Conservation (phyloP, 306 rosid genomes). For the Nissolia schottii region DNA sequence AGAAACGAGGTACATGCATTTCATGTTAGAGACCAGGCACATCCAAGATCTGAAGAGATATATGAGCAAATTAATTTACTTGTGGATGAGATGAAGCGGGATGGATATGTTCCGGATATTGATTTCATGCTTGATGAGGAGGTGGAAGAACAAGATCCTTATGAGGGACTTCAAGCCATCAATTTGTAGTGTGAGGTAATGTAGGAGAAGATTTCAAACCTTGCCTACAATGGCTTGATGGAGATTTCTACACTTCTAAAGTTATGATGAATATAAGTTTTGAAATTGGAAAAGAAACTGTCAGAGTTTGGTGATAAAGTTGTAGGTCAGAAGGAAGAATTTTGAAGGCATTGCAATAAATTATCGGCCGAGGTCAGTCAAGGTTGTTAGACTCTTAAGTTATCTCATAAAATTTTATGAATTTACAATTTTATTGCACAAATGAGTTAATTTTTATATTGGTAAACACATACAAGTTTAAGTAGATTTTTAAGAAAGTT, state of each 20-base stretch:
- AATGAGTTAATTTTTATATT: too few relatives aligned
- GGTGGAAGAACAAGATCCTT: constrained; percentile 36
- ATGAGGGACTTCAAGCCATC: background rate
- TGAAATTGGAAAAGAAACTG: background rate
- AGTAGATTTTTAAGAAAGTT: too few relatives aligned
- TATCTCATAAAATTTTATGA: too few relatives aligned
- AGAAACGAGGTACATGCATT: constrained; percentile 69
- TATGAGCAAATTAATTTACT: constrained; percentile 53
- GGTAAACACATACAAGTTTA: too few relatives aligned
- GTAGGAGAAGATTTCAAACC: background rate
- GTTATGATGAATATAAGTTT: background rate
- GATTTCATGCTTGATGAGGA: constrained; percentile 39
- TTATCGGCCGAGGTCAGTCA: too few relatives aligned
- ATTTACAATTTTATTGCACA: too few relatives aligned
- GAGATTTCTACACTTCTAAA: background rate
- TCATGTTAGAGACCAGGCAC: constrained; percentile 80
- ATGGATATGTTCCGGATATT: constrained; percentile 39
- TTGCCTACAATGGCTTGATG: background rate
- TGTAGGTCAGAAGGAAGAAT: background rate
- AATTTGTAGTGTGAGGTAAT: constrained; percentile 12
- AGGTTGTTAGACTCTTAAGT: too few relatives aligned
- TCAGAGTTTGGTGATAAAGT: background rate
- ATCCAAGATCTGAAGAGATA: constrained; percentile 62
- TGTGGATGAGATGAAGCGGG: constrained; percentile 60
- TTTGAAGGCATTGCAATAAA: background rate